These are phyloP conservation scores for Iris pallida DNA, from an alignment of 116 monocot genomes.

Conservation along the genomic window DNA sequence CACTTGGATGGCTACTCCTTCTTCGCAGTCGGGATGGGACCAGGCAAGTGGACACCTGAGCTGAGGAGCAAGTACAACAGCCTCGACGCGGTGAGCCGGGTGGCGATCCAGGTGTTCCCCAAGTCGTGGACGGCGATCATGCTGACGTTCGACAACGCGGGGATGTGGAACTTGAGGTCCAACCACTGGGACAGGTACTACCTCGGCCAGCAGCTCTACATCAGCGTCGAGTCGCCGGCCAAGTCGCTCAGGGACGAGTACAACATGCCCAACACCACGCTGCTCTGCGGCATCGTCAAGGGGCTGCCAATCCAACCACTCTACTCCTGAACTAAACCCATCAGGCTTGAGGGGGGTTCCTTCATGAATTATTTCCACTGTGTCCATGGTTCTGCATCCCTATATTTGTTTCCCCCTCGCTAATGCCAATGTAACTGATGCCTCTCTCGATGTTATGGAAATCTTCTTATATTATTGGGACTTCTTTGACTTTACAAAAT, in stretches of 20 bases:
- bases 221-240: slow-evolving; percentile 52
- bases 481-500: too few relatives aligned
- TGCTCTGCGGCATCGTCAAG: slow-evolving; percentile 44
- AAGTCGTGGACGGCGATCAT: slow-evolving; percentile 62
- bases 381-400: too few relatives aligned
- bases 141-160: slow-evolving; percentile 75
- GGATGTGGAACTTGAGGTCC: slow-evolving; percentile 81
- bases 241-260: slow-evolving; percentile 72
- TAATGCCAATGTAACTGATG: too few relatives aligned
- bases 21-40: slow-evolving; percentile 86
- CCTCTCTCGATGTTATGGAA: too few relatives aligned
- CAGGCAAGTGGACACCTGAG: slow-evolving; percentile 40
- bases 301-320: slow-evolving; percentile 33
- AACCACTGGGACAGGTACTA: slow-evolving; percentile 60
- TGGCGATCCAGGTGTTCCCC: slow-evolving; percentile 65
- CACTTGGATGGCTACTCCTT: slow-evolving; percentile 80
- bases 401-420: too few relatives aligned
- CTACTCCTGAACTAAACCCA: slow-evolving; percentile 15
- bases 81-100: slow-evolving; percentile 56
- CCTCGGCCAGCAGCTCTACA: slow-evolving; percentile 74
- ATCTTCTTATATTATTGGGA: too few relatives aligned
- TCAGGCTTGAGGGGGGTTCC: background rate
- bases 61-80: slow-evolving; percentile 50
- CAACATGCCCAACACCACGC: slow-evolving; percentile 38
- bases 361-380: too few relatives aligned